These are phyloP conservation scores for Phytophthora pistaciae DNA, from an alignment of 352 stramenopile genomes.

Conservation along the genomic window DNA sequence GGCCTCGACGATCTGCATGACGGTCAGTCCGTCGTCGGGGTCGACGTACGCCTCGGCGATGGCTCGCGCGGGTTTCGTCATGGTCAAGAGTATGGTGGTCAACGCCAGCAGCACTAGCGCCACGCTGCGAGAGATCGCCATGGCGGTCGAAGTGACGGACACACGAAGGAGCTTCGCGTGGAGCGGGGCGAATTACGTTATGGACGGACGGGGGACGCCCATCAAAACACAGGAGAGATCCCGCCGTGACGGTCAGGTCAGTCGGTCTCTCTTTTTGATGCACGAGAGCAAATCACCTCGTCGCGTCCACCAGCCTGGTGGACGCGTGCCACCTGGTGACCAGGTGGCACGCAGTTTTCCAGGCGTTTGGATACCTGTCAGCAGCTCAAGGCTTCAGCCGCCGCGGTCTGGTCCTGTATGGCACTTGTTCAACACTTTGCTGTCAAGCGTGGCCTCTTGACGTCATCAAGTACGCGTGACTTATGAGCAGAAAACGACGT, in stretches of 20 bases:
- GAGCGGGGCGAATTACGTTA: conserved; percentile 25
- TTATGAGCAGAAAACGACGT: conserved; percentile 24
- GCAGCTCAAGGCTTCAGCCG: background rate
- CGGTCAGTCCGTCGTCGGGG: conserved; percentile 51
- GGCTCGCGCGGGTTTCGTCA: conserved; percentile 9
- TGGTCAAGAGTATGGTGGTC: conserved; percentile 4
- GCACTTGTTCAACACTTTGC: background rate
- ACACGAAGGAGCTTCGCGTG: conserved; percentile 8
- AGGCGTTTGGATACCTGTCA: conserved; percentile 33
- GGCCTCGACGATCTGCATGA: conserved; percentile 55
- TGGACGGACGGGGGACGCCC: conserved; percentile 3
- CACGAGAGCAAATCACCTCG: conserved; percentile 27
- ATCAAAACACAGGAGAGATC: background rate
- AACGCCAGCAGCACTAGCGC: conserved; percentile 19
- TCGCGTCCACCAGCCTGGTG: conserved; percentile 18
- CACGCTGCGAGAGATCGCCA: conserved; percentile 18
- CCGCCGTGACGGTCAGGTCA: background rate
- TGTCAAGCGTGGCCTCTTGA: background rate
- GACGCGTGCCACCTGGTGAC: too few relatives aligned
- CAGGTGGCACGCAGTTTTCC: conserved; percentile 33
- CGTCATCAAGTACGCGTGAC: background rate
- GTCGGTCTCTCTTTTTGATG: conserved; percentile 15
- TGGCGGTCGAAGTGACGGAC: background rate
- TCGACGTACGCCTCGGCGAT: conserved; percentile 41
- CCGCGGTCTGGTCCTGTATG: background rate